Evolutionary conservation across 1,284 basidiomycete genomes (phyloP), one percentile per base, ranked within the genome.

Genomic region (Cutaneotrichosporon dermatis): DNA sequence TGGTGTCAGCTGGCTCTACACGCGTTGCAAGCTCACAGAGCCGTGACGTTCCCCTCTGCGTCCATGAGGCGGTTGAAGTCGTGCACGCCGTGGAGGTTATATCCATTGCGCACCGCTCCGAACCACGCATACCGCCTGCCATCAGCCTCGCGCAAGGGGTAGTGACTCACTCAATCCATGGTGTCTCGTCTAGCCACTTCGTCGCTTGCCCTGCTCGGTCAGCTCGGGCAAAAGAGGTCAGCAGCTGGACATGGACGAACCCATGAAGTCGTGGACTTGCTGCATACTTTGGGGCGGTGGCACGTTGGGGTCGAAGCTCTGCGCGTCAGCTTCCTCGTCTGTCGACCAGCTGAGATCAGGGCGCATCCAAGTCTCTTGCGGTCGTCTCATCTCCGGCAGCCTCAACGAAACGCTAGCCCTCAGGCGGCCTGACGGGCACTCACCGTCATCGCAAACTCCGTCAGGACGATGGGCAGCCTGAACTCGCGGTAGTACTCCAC

Each of bases 261-360:
- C 62, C 74, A 76, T 76, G 55, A 73, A 76, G 61, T 76, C 73
- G 55, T 74, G 73, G 4, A 76, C 74, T 62, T 75, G 69, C 58
- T 76, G 73, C 60, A 67, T 64, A 34, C 39, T 58, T 15, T 51
- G 33, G 2, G 74, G 70, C 2, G 68, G 68, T 5, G 71, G 71
- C 0, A 74, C 73, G 49, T 61, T 62, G 5, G 67, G 65, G 42
- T 73, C 70, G 46, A 73, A 76, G 56, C 73, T 74, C 66, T 73
- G 50, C 15, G 25, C 25, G 25, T 25, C 25, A 25, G 25, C 25
- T 25, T 25, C 25, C 25, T 25, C 25, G 25, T 25, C 25, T 25
- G 25, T 25, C 25, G 25, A 25, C 25, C 25, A 25, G 25, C 25
- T 25, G 25, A 25, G 25, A 25, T 25, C 25, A 25, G 25, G 25